phyloP scores from a whole-genome alignment of 1,284 basidiomycete species.

The Ustilago shanxiensis region DNA sequence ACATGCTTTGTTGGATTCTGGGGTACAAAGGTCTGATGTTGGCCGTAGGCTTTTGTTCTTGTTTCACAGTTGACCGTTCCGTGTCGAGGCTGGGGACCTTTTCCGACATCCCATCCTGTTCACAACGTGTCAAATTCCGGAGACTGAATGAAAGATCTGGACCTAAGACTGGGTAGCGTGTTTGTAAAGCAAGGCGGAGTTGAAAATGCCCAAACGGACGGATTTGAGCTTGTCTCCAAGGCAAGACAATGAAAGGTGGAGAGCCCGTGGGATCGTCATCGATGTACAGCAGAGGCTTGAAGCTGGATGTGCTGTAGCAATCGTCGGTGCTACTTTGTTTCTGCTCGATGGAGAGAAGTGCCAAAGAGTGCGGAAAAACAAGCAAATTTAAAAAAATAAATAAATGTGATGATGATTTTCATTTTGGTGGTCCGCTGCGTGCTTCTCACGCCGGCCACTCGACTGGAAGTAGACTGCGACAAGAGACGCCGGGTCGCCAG shows the following conservation, averaged over 20 bases:
- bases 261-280: too few relatives aligned
- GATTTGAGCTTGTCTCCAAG: too few relatives aligned
- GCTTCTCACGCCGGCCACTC: slow-evolving; percentile 20
- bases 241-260: too few relatives aligned
- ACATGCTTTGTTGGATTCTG: neutral
- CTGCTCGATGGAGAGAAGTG: neutral
- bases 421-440: slow-evolving; percentile 10
- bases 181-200: neutral
- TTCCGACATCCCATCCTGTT: neutral
- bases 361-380: neutral
- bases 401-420: neutral
- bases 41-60: neutral
- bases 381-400: slow-evolving; percentile 6
- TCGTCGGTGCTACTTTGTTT: neutral
- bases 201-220: neutral
- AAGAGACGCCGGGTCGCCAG: slow-evolving; percentile 8
- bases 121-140: neutral
- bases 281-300: too few relatives aligned
- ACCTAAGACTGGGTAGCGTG: neutral
- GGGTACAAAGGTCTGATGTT: neutral
- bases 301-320: neutral
- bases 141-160: slow-evolving; percentile 4
- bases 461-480: neutral
- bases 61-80: neutral
- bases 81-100: neutral